Conservation (phyloP, 805 yeast genomes). For the Cyberlindnera lachancei region DNA sequence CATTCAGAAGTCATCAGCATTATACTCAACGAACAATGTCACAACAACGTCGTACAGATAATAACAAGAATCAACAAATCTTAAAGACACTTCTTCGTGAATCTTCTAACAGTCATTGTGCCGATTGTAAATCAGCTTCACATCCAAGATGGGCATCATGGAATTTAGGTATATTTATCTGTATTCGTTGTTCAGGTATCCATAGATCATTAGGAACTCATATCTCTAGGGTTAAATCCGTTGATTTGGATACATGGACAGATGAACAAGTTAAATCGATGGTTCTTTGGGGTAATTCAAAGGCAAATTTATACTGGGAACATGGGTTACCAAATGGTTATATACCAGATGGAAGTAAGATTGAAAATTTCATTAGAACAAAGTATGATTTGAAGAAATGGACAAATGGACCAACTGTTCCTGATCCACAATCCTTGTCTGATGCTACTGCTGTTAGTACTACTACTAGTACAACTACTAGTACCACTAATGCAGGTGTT, state of each 20-base stretch:
- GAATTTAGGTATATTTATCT: constrained; percentile 88
- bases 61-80: constrained; percentile 34
- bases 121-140: constrained; percentile 82
- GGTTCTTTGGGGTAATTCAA: constrained; percentile 79
- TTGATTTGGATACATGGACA: constrained; percentile 94
- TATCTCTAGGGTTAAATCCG: constrained; percentile 85
- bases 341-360: constrained; percentile 74
- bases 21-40: too few species aligned
- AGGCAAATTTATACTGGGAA: constrained; percentile 83
- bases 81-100: constrained; percentile 71
- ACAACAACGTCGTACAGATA: too few species aligned
- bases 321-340: constrained; percentile 60
- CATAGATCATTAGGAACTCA: constrained; percentile 96
- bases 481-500: constrained; percentile 5
- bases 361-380: constrained; percentile 84
- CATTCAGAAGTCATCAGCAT: too few species aligned
- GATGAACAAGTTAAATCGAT: constrained; percentile 81
- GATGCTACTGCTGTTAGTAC: constrained; percentile 7
- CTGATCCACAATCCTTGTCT: constrained; percentile 40
- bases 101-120: constrained; percentile 71
- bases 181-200: constrained; percentile 93
- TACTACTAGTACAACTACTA: constrained; percentile 3
- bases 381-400: constrained; percentile 90
- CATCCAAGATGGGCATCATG: constrained; percentile 99
- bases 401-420: constrained; percentile 55